Evolutionary conservation across 108 stramenopile genomes (phyloP).

Genomic region (Skeletonema tropicum): DNA sequence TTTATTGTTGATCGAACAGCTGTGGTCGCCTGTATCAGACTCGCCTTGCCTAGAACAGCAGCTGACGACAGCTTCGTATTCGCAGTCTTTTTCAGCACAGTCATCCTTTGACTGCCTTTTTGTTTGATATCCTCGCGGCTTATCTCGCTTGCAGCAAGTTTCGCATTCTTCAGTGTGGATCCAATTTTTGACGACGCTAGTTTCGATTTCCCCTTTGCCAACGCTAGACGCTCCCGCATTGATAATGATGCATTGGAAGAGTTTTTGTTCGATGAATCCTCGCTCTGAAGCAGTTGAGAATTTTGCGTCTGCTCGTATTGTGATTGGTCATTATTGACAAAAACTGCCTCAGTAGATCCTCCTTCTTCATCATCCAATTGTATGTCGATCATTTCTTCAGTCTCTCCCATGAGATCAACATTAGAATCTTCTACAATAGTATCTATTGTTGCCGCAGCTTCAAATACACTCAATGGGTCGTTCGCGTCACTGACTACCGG

Average conservation of each 20-base stretch:
- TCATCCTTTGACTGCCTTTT: slow-evolving; percentile 26
- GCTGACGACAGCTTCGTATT: neutral
- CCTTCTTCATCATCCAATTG: neutral
- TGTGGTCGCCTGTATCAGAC: slow-evolving; percentile 10
- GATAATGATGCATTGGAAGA: neutral
- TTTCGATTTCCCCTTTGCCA: slow-evolving; percentile 33
- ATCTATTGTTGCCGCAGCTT: neutral
- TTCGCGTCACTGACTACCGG: neutral
- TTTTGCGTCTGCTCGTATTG: neutral
- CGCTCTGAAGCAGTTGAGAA: neutral
- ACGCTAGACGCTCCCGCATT: slow-evolving; percentile 22
- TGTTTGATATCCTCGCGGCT: slow-evolving; percentile 32
- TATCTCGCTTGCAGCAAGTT: slow-evolving; percentile 33
- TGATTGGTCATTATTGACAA: neutral
- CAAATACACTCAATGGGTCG: neutral
- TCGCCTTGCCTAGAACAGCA: neutral
- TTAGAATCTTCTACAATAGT: neutral
- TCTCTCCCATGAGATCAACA: neutral
- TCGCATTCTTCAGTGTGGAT: slow-evolving; percentile 35
- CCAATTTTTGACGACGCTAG: slow-evolving; percentile 30
- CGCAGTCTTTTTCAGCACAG: slow-evolving; percentile 19
- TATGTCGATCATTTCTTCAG: neutral
- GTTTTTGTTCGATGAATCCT: neutral
- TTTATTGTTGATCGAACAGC: slow-evolving; percentile 25
- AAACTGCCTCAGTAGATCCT: neutral